These are phyloP conservation scores for Nectriaceae sp. DNA, from an alignment of 2,329 filamentous ascomycete species.

Conservation along the genomic window DNA sequence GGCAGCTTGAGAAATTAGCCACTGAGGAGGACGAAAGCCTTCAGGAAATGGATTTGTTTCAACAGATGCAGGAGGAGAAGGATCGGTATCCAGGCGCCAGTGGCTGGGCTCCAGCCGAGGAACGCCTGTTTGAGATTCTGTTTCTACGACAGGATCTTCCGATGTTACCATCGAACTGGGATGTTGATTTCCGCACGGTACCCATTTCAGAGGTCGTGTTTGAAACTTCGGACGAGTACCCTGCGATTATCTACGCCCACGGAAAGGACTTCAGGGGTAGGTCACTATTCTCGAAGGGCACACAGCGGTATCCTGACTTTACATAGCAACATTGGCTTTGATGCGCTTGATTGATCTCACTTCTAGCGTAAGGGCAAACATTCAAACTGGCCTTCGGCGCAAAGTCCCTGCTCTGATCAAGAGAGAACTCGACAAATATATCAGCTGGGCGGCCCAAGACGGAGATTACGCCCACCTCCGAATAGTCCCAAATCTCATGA, in stretches of 20 bases:
- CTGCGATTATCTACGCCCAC: conserved; percentile 42
- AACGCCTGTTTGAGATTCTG: conserved; percentile 43
- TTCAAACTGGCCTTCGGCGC: conserved; percentile 37
- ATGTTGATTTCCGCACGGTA: conserved; percentile 41
- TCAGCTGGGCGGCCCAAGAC: conserved; percentile 45
- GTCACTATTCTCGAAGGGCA: too few species aligned
- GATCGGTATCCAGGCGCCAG: conserved; percentile 43
- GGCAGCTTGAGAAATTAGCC: conserved; percentile 5
- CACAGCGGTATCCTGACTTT: background rate
- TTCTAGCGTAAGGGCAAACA: conserved; percentile 32
- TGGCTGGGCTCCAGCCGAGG: conserved; percentile 54
- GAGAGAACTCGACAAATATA: conserved; percentile 35
- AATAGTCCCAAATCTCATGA: conserved; percentile 41
- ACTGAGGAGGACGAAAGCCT: conserved; percentile 10
- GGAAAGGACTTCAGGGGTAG: conserved; percentile 40
- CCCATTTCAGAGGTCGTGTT: conserved; percentile 42
- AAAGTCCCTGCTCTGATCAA: conserved; percentile 37
- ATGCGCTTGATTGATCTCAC: conserved; percentile 43
- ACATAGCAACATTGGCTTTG: conserved; percentile 41
- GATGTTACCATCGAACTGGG: conserved; percentile 43
- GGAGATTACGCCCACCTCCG: conserved; percentile 37
- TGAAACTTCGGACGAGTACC: conserved; percentile 29
- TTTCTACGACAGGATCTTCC: conserved; percentile 44
- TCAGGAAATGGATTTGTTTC: conserved; percentile 11
- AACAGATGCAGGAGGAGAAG: conserved; percentile 48